Base-by-base conservation (phyloP, 2,329 filamentous ascomycete genomes). In the Bisporella sp. region DNA sequence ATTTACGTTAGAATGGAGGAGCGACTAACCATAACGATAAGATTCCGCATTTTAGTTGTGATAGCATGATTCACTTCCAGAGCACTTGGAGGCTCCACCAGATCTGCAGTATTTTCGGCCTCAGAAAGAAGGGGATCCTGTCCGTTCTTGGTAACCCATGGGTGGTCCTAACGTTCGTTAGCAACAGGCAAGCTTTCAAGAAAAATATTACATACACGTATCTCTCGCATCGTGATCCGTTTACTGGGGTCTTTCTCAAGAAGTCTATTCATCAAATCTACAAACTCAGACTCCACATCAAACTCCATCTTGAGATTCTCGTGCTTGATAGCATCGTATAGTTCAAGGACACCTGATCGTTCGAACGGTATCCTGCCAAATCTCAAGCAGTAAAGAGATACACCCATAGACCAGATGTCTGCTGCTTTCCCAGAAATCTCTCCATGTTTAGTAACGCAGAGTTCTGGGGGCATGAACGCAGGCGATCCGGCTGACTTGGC, bases 401-500 rank as follows among this genome's bases (percentile, higher is more conserved):
- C 85, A 5, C 93, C 93, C 92, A 97, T 97, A 4, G 92, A 95
- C 93, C 93, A 99, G 48, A 99, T 90, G 68, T 99, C 93, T 4
- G 89, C 89, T 4, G 92, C 90, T 60, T 82, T 87, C 8, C 93
- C 93, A 3, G 88, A 92, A 1, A 97, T 85, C 57, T 91, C 84
- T 1, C 88, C 89, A 64, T 96, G 92, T 61, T 81, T 90, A 6
- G 83, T 81, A 28, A 91, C 84, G 63, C 93, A 99, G 9, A 99
- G 74, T 68, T 99, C 93, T 0, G 93, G 93, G 0, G 93, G 88
- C 51, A 97, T 78, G 62, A 99, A 99, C 0, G 93, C 93, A 0
- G 93, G 93, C 4, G 91, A 96, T 1, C 93, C 93, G 8, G 91
- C 91, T 4, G 90, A 92, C 69, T 97, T 99, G 52, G 86, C 84